Conservation (phyloP, 1,139 yeast genomes). For the Yamadazyma songkhlaensis region DNA sequence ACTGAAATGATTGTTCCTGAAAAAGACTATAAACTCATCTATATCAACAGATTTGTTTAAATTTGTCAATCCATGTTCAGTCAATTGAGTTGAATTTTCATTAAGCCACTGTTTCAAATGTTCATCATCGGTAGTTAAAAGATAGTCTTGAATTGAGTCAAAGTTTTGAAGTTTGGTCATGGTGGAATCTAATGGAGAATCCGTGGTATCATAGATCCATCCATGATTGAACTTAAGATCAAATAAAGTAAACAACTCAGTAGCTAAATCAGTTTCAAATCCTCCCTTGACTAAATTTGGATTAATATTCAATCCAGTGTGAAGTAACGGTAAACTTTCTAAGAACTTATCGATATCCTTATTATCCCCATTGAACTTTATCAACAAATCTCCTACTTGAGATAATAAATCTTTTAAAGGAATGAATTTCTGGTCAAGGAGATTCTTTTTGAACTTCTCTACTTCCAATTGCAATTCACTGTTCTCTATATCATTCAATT, state of each 20-base stretch:
- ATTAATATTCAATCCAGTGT: slow-evolving; percentile 71
- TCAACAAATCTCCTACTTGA: slow-evolving; percentile 45
- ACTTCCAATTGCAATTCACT: slow-evolving; percentile 8
- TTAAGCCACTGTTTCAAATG: slow-evolving; percentile 38
- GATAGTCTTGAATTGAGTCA: slow-evolving; percentile 45
- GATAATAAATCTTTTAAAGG: slow-evolving; percentile 34
- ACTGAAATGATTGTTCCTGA: slow-evolving; percentile 82
- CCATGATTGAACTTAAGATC: slow-evolving; percentile 48
- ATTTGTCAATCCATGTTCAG: slow-evolving; percentile 55
- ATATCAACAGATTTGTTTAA: slow-evolving; percentile 39
- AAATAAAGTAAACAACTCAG: slow-evolving; percentile 37
- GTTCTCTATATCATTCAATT: slow-evolving; percentile 10
- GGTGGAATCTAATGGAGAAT: slow-evolving; percentile 11
- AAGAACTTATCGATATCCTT: slow-evolving; percentile 37
- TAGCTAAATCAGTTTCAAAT: slow-evolving; percentile 43
- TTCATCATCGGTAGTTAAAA: slow-evolving; percentile 18
- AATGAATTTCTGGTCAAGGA: slow-evolving; percentile 12
- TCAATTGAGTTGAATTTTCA: slow-evolving; percentile 66
- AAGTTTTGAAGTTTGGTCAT: slow-evolving; percentile 33
- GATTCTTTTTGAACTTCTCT: slow-evolving; percentile 5
- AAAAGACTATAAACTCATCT: slow-evolving; percentile 57
- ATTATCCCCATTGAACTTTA: slow-evolving; percentile 20
- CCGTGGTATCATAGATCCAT: slow-evolving; percentile 32
- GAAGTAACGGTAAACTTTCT: slow-evolving; percentile 58
- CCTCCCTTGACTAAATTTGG: slow-evolving; percentile 64